Base-by-base conservation (phyloP, 1,284 basidiomycete genomes). In the Ganoderma lucidum region DNA sequence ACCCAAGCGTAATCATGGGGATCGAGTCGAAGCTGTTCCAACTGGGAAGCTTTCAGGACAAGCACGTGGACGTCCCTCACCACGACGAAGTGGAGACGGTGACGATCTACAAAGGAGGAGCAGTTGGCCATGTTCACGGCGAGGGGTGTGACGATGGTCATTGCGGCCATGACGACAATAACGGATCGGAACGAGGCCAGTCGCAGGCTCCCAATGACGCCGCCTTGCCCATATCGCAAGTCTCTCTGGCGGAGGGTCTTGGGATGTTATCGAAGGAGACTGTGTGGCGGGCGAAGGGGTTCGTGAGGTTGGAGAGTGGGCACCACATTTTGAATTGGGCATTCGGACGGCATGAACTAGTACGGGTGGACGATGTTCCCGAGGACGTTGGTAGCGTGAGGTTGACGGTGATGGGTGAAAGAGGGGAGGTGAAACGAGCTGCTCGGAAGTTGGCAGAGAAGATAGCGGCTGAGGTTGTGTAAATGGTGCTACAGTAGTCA, bases 331-430 rank as follows among this genome's bases (percentile, higher is more conserved):
- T 97, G 70, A 97, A 97, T 78, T 97, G 94, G 93, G 95, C 96
- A 6, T 97, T 97, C 80, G 94, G 94, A 23, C 86, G 95, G 62
- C 90, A 88, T 78, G 94, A 96, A 44, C 82, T 96, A 60, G 90
- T 85, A 4, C 78, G 78, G 6, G 77, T 84, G 30, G 75, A 77
- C 10, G 74, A 71, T 8, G 73, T 79, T 19, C 80, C 83, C n/a
- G 53, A 23, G 79, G 79, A 37, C 70, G 76, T 76, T 72, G 79
- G 75, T 79, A 45, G 66, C 35, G 76, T 95, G 42, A 84, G 86
- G 63, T 75, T 96, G 77, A 97, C 94, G 6, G 86, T 93, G 41
- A 97, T 97, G 96, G 96, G 96, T 17, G 93, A 94, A 78, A 84
- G 91, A 45, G 94, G 94, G 17, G 93, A 96, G 78, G 89, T 96